A percentile compares a stretch with the other conserved stretches of the same genome.
phyloP scores from a whole-genome alignment of 225 moss, liverwort and hornwort species.

The Polytrichum formosum region DNA sequence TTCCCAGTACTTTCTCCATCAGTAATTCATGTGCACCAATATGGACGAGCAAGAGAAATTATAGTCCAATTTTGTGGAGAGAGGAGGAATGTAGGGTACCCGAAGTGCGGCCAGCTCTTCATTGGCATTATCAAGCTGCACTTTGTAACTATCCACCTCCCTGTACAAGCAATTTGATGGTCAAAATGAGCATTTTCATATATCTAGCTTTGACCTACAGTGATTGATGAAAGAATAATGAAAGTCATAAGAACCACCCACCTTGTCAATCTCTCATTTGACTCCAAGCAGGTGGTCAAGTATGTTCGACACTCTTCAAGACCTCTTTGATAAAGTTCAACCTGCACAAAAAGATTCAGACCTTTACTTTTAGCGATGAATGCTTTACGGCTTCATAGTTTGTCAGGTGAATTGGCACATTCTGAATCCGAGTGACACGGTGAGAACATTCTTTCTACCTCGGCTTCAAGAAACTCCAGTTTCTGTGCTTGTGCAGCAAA shows the following conservation, averaged over 20 bases:
- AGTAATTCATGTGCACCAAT: no score
- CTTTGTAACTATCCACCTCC: conserved; percentile 59
- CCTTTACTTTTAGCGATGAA: no score
- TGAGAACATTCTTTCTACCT: conserved; percentile 20
- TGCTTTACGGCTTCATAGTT: no score
- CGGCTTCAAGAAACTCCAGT: conserved; percentile 34
- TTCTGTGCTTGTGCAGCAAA: conserved; percentile 30
- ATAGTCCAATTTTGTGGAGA: background rate
- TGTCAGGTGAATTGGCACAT: no score
- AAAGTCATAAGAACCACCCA: conserved; percentile 7
- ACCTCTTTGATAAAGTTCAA: conserved; percentile 63
- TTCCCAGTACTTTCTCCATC: no score
- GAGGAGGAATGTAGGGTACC: conserved; percentile 17
- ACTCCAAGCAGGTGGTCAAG: conserved; percentile 59
- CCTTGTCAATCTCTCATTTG: conserved; percentile 66
- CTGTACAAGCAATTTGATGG: conserved; percentile 54
- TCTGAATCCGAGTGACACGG: background rate
- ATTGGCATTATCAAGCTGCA: conserved; percentile 36
- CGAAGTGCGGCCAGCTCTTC: conserved; percentile 42
- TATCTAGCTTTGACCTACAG: background rate
- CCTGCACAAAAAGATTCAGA: conserved; percentile 32
- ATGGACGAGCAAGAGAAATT: no score
- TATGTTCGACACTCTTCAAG: conserved; percentile 71
- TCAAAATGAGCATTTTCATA: background rate
- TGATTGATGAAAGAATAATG: background rate